Conservation (phyloP, 495 filamentous ascomycete genomes). For the Peziza echinospora region DNA sequence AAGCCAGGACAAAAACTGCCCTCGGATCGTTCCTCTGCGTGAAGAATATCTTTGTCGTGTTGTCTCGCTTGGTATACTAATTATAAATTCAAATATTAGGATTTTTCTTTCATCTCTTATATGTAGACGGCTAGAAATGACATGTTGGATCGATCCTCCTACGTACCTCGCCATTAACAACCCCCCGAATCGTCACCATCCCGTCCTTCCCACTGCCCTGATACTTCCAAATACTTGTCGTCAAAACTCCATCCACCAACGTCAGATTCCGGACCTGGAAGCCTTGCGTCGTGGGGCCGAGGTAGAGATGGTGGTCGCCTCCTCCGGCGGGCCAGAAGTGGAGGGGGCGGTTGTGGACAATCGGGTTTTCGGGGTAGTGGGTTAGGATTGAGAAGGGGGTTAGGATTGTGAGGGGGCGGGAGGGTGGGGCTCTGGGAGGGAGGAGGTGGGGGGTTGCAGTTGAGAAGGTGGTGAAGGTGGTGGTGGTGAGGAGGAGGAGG, state of each 20-base stretch:
- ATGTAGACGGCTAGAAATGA: too few species aligned
- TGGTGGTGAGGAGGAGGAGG: too few species aligned
- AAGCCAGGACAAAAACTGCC: slow-evolving; percentile 28
- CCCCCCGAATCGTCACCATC: slow-evolving; percentile 23
- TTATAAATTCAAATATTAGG: too few species aligned
- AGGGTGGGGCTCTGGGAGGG: too few species aligned
- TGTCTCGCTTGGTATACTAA: slow-evolving; percentile 30
- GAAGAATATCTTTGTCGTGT: slow-evolving; percentile 36
- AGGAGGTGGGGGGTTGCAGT: too few species aligned
- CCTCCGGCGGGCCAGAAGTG: slow-evolving; percentile 29
- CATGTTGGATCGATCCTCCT: too few species aligned
- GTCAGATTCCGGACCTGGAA: slow-evolving; percentile 25
- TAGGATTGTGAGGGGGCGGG: too few species aligned
- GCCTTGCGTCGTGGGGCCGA: slow-evolving; percentile 29
- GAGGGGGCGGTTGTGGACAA: slow-evolving; percentile 29
- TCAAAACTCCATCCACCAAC: slow-evolving; percentile 27
- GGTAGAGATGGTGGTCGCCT: slow-evolving; percentile 29
- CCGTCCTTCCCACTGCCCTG: too few species aligned
- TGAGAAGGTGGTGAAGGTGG: too few species aligned
- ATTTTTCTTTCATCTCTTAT: too few species aligned
- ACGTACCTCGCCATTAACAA: slow-evolving; percentile 66
- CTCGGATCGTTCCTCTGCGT: slow-evolving; percentile 28
- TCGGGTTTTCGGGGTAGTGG: slow-evolving; percentile 28
- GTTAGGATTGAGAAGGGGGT: slow-evolving; percentile 26
- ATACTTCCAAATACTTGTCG: slow-evolving; percentile 15